Evolutionary conservation across 331 rosid species (phyloP).

Genomic region (Acacia pycnantha): DNA sequence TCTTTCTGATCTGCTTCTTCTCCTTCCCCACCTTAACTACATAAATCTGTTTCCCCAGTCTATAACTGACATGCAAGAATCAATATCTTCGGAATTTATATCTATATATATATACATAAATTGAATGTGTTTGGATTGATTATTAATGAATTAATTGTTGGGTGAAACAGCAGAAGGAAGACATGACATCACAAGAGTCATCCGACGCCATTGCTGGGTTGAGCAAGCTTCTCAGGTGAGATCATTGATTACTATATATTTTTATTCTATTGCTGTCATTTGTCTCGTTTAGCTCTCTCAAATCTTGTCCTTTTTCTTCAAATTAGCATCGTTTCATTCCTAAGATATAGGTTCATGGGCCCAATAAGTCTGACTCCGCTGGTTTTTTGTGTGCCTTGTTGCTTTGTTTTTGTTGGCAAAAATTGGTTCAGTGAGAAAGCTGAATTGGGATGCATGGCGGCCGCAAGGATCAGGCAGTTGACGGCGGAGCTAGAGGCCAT

Average conservation of each 20-base stretch:
- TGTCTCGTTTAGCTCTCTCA: background rate
- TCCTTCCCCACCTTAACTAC: background rate
- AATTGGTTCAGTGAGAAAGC: constrained; percentile 43
- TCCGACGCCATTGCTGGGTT: constrained; percentile 66
- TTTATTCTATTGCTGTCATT: background rate
- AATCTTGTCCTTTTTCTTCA: constrained; percentile 15
- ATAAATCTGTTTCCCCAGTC: background rate
- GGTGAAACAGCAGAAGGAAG: constrained; percentile 38
- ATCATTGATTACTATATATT: background rate
- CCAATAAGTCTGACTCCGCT: background rate
- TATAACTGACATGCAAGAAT: background rate
- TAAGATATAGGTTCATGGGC: background rate
- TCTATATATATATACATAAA: background rate
- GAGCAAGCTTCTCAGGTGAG: constrained; percentile 62
- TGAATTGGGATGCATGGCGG: constrained; percentile 54
- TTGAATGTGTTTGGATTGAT: background rate
- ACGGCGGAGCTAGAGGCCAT: constrained; percentile 50
- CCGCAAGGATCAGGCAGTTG: constrained; percentile 62
- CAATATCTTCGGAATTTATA: background rate
- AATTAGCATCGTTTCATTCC: background rate
- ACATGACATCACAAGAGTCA: constrained; percentile 48
- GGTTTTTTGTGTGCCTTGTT: background rate
- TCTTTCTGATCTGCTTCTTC: background rate
- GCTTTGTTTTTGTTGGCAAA: background rate
- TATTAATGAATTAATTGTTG: background rate